Base-by-base conservation (phyloP, 805 yeast genomes). In the Cyberlindnera saturnus region DNA sequence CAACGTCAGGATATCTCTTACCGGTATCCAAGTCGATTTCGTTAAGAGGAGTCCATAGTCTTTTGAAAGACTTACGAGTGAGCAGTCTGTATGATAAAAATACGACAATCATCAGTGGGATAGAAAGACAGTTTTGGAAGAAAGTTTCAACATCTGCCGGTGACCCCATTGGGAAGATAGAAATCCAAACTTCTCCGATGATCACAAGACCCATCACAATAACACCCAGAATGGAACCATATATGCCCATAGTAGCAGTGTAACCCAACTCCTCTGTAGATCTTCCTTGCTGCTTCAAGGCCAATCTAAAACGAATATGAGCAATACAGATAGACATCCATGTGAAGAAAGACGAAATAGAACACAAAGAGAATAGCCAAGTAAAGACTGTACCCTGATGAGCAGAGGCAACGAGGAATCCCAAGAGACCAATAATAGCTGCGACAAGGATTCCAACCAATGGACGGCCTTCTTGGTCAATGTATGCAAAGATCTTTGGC, bases 151-250 rank as follows among this genome's bases (percentile, higher is more conserved):
- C 66, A 32, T 56, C 51, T 14, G 69, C 59, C 9, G 45, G 34
- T 14, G 48, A 48, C 1, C 53, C 73, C 37, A 79, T 57, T 45
- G 96, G 96, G 72, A 71, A 86, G 38, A 85, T 66, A 4, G 93
- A 89, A 48, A 82, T 71, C 87, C 90, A 87, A 67, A 87, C 82
- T 64, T 85, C 90, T 29, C 89, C 86, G 46, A 77, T 67, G 46
- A 88, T 69, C 48, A 86, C 79, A 42, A 82, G 60, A 30, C 71
- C 32, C 58, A 80, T 77, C 49, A 88, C 64, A 14, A 66, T 41
- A 11, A 74, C 59, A 42, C 95, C 95, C 55, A 74, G 71, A 48
- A 60, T 60, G 0, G 95, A 81, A 36, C 95, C 95, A 47, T 57
- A 66, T 31, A 81, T 62, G 48, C 96, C 96, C 31, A 74, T 66